These are phyloP conservation scores for Cystobasidium sp. DNA, from an alignment of 1,284 basidiomycete genomes.

Conservation along the genomic window DNA sequence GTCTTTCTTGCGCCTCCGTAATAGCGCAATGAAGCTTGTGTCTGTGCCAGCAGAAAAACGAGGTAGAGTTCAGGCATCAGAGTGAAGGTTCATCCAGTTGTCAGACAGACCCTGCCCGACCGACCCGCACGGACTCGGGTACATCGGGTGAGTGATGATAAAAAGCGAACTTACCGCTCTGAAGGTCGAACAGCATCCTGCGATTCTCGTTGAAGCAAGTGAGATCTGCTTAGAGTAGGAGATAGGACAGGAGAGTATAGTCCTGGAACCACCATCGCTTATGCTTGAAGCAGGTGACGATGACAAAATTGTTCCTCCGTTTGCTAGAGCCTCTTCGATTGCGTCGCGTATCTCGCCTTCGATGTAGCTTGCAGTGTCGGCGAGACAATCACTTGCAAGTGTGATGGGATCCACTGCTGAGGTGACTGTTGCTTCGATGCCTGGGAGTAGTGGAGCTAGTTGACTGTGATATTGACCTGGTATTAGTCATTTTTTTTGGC, in stretches of 20 bases:
- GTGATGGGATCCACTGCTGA: conserved; percentile 38
- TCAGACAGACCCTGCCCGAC: background rate
- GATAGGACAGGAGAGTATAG: conserved; percentile 17
- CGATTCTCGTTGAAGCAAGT: conserved; percentile 35
- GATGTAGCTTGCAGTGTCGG: conserved; percentile 31
- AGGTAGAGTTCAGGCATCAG: background rate
- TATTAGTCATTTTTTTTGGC: background rate
- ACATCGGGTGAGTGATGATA: background rate
- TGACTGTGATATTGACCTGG: conserved; percentile 2
- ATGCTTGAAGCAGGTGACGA: conserved; percentile 5
- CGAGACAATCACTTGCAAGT: conserved; percentile 28
- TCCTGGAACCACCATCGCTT: conserved; percentile 12
- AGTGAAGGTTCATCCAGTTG: background rate
- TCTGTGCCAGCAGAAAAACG: conserved; percentile 10
- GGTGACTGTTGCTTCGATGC: conserved; percentile 38
- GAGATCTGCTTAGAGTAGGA: conserved; percentile 41
- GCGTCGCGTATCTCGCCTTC: conserved; percentile 33
- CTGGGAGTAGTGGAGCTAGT: conserved; percentile 16
- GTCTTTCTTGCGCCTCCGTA: conserved; percentile 43
- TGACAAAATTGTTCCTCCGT: conserved; percentile 10
- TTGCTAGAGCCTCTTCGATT: conserved; percentile 36
- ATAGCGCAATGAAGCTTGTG: conserved; percentile 33
- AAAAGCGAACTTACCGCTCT: conserved; percentile 27
- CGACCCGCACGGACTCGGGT: background rate
- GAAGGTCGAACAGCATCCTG: conserved; percentile 36